Percentiles rank a stretch among this genome's conserved stretches.
These are phyloP conservation scores for Closterium sp. DNA, from an alignment of 139 green algal species.

Conservation along the genomic window DNA sequence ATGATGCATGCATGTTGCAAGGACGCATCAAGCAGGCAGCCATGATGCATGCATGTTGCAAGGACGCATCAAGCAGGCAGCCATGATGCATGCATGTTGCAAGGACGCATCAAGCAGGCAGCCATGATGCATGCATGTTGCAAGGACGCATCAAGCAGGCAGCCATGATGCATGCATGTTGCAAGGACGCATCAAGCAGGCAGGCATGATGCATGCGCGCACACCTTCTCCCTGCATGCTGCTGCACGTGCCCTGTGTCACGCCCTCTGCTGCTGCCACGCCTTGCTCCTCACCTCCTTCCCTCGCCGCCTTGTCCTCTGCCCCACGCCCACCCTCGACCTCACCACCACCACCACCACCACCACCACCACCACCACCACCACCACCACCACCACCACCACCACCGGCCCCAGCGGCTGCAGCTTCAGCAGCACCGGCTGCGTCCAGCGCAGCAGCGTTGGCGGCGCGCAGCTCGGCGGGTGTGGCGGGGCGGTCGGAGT, in stretches of 20 bases:
- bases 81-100: no score
- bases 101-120: no score
- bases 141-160: no score
- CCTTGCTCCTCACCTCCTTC: neutral
- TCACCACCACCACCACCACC: neutral
- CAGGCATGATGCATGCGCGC: neutral
- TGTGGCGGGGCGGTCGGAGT: neutral
- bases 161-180: neutral
- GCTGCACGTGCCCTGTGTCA: neutral
- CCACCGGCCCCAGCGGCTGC: no score
- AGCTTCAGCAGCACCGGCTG: no score
- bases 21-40: no score
- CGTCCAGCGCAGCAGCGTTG: no score
- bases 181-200: neutral
- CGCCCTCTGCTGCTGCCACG: neutral
- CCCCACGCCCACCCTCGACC: neutral
- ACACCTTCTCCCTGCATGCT: neutral
- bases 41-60: no score
- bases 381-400: neutral
- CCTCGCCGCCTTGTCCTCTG: neutral
- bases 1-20: no score
- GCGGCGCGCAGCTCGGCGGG: neutral
- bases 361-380: neutral
- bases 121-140: no score
- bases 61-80: no score